phyloP scores from a whole-genome alignment of 108 stramenopile genomes.

The Pseudonitzschia multistriata region DNA sequence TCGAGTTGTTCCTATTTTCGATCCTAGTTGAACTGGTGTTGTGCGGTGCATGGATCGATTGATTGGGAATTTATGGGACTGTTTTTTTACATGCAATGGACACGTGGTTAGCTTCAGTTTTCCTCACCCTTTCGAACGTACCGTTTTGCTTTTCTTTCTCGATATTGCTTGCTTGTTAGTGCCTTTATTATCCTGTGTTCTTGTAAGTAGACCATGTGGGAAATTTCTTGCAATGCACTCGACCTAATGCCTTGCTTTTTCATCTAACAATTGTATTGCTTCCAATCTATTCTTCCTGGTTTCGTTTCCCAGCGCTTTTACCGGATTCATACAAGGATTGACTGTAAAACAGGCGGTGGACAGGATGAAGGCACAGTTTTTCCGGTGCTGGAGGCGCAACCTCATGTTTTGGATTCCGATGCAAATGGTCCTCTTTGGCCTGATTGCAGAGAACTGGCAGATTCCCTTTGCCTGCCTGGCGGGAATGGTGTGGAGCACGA shows the following conservation, averaged over 20 bases:
- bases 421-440: constrained; percentile 59
- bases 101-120: no score
- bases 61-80: no score
- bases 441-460: constrained; percentile 48
- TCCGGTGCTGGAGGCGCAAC: constrained; percentile 51
- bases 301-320: constrained; percentile 37
- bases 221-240: neutral
- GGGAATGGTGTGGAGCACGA: constrained; percentile 42
- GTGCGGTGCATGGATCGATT: no score
- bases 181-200: constrained; percentile 19
- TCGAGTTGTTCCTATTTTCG: no score
- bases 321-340: constrained; percentile 53
- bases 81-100: no score
- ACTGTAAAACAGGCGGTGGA: constrained; percentile 25
- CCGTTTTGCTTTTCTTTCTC: neutral
- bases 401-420: constrained; percentile 66
- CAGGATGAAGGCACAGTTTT: constrained; percentile 44
- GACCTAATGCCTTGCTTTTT: neutral
- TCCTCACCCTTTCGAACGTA: no score
- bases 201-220: neutral
- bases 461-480: constrained; percentile 46
- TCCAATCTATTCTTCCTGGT: neutral
- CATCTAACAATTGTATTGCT: constrained; percentile 37
- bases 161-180: neutral
- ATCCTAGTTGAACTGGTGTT: no score